Percentiles rank a stretch among this genome's conserved stretches.
These are phyloP conservation scores for rapeseed (Brassica napus) DNA, from an alignment of 345 rosid genomes.

Conservation along the genomic window DNA sequence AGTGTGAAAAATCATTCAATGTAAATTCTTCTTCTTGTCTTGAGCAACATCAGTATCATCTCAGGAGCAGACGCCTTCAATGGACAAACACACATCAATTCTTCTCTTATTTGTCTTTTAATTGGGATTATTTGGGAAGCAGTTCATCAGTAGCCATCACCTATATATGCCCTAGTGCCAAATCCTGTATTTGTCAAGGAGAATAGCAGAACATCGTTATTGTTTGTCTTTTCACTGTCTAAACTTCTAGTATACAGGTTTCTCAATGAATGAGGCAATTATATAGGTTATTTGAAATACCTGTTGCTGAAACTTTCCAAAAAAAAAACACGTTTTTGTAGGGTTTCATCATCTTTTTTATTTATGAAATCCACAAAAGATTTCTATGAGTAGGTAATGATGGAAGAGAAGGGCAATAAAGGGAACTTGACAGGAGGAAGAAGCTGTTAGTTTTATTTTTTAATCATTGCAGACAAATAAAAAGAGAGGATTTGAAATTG, in stretches of 20 bases:
- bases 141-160: constrained; percentile 41
- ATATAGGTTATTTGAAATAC: constrained; percentile 3
- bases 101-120: constrained; percentile 33
- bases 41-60: constrained; percentile 37
- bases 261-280: neutral
- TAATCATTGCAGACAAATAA: constrained; percentile 29
- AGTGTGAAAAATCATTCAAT: constrained; percentile 25
- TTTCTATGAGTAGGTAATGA: constrained; percentile 36
- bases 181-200: constrained; percentile 25
- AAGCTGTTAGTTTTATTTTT: constrained; percentile 23
- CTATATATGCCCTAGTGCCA: constrained; percentile 30
- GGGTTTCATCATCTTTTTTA: constrained; percentile 8
- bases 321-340: neutral
- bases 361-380: constrained; percentile 27
- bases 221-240: constrained; percentile 19
- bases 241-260: neutral
- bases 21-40: constrained; percentile 36
- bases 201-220: constrained; percentile 26
- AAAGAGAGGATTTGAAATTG: constrained; percentile 32
- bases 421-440: constrained; percentile 15
- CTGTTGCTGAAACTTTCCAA: neutral
- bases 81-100: constrained; percentile 23
- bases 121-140: constrained; percentile 26
- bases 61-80: constrained; percentile 21
- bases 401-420: constrained; percentile 23